Evolutionary conservation across 768 basidiomycete species (phyloP).

Genomic region (Paxillus ammoniavirescens): DNA sequence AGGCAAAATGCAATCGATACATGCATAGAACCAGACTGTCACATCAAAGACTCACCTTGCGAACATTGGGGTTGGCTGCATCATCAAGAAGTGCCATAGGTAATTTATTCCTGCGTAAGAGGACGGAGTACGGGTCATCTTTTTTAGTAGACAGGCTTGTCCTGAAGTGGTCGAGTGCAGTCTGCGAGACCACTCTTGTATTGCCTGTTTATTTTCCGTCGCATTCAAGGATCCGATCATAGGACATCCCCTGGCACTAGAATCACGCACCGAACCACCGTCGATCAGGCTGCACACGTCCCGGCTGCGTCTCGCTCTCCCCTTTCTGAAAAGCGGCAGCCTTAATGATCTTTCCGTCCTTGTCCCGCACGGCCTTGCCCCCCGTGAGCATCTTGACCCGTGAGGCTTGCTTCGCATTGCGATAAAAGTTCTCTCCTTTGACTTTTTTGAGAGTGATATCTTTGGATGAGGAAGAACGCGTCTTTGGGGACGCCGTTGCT

Average conservation of each 20-base stretch:
- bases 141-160: constrained; percentile 82
- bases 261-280: constrained; percentile 88
- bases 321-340: constrained; percentile 95
- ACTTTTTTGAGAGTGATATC: constrained; percentile 60
- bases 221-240: constrained; percentile 8
- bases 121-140: constrained; percentile 94
- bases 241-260: neutral
- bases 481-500: constrained; percentile 29
- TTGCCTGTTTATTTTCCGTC: constrained; percentile 58
- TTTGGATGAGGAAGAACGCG: constrained; percentile 45
- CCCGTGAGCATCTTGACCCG: constrained; percentile 91
- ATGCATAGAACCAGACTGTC: neutral
- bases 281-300: constrained; percentile 91
- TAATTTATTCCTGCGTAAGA: constrained; percentile 90
- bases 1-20: constrained; percentile 4
- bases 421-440: constrained; percentile 98
- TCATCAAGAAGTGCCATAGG: constrained; percentile 97
- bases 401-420: constrained; percentile 85
- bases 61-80: constrained; percentile 72
- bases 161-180: constrained; percentile 93
- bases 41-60: constrained; percentile 54
- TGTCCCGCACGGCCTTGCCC: constrained; percentile 88
- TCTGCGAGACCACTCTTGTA: constrained; percentile 97
- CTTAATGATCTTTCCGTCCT: constrained; percentile 88
- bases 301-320: constrained; percentile 88